Percentiles rank a stretch among this genome's conserved stretches.
phyloP scores from a whole-genome alignment of 331 rosid genomes.

The Telfairia occidentalis region DNA sequence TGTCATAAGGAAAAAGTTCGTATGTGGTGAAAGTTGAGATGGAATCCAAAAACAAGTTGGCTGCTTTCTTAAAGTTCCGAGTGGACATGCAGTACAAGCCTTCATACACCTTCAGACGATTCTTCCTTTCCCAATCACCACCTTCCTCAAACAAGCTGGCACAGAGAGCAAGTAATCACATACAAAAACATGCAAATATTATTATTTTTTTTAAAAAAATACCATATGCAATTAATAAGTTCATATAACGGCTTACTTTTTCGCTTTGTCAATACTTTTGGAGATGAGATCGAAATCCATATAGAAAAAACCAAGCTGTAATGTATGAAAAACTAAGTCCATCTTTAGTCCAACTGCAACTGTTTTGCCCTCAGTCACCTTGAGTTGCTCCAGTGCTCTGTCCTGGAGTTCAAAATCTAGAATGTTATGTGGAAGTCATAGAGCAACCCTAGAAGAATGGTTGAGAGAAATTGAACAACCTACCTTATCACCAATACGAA shows the following conservation, averaged over 20 bases:
- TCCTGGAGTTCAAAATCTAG: constrained; percentile 40
- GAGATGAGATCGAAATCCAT: constrained; percentile 97
- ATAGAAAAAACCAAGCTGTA: constrained; percentile 84
- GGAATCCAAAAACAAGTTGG: constrained; percentile 73
- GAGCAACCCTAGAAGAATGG: not conserved
- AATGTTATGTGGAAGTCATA: constrained; percentile 4
- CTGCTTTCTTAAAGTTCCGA: constrained; percentile 85
- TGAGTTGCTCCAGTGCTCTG: constrained; percentile 82
- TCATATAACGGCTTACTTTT: constrained; percentile 36
- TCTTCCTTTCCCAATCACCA: constrained; percentile 99
- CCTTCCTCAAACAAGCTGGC: constrained; percentile 93
- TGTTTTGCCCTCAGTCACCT: constrained; percentile 83
- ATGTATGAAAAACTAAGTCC: constrained; percentile 81
- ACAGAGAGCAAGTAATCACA: constrained; percentile 18
- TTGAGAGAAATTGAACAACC: not conserved
- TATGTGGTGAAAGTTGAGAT: constrained; percentile 89
- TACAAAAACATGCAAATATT: constrained; percentile 6
- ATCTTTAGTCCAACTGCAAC: constrained; percentile 96
- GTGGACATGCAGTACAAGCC: constrained; percentile 86
- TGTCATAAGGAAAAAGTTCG: constrained; percentile 77
- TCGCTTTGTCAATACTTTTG: constrained; percentile 86
- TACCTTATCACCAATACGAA: constrained; percentile 90
- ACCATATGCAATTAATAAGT: not conserved
- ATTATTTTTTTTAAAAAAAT: not conserved
- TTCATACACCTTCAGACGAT: constrained; percentile 80